A percentile compares a stretch with the other conserved stretches of the same genome.
phyloP scores from a whole-genome alignment of 176 grass and related monocot genomes.

The Carex pumila region DNA sequence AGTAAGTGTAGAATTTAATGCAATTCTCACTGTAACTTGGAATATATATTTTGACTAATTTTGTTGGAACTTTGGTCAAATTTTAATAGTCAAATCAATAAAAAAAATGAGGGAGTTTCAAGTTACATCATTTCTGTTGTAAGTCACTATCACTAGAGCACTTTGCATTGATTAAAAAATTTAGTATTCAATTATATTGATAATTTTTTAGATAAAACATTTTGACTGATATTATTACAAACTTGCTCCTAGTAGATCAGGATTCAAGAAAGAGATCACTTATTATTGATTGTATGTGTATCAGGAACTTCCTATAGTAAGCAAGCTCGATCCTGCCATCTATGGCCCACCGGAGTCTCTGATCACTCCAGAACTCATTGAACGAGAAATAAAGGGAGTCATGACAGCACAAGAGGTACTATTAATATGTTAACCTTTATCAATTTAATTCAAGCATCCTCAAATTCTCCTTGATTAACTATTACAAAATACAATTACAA shows the following conservation, averaged over 20 bases:
- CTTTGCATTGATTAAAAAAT: not conserved
- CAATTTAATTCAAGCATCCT: not conserved
- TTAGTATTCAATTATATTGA: not conserved
- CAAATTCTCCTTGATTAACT: not conserved
- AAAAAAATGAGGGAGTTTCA: too few species aligned
- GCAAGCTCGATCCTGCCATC: conserved; percentile 67
- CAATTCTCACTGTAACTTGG: not conserved
- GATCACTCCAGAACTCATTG: conserved; percentile 51
- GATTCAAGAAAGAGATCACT: not conserved
- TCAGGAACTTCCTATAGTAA: conserved; percentile 64
- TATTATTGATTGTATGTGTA: not conserved
- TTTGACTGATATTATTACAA: not conserved
- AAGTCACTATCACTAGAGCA: not conserved
- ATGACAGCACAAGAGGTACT: conserved; percentile 43
- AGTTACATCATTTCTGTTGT: too few species aligned
- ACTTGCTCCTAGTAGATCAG: not conserved
- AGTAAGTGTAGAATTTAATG: conserved; percentile 25
- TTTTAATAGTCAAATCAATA: too few species aligned
- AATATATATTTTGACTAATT: not conserved
- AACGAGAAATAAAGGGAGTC: conserved; percentile 40
- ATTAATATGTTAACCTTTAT: not conserved
- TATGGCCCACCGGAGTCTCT: conserved; percentile 64
- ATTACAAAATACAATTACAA: too few species aligned
- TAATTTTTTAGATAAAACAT: not conserved
- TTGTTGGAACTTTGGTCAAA: not conserved